A percentile compares a stretch with the other conserved stretches of the same genome.
Conservation (phyloP, 495 filamentous ascomycete genomes). For the Collariella sp. region DNA sequence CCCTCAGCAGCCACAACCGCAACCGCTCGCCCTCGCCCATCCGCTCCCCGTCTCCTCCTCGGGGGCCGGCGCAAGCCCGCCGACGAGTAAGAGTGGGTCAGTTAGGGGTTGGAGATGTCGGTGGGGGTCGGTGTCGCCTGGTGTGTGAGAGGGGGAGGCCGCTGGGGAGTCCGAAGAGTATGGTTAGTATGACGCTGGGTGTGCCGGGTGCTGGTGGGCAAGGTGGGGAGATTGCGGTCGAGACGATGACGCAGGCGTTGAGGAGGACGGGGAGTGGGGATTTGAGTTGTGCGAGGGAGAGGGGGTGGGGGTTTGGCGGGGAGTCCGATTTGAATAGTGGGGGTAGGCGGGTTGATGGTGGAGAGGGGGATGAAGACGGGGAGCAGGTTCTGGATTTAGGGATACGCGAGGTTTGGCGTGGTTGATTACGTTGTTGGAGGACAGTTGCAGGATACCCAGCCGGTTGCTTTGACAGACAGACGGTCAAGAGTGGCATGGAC, state of each 20-base stretch:
- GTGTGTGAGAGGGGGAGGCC: constrained; percentile 25
- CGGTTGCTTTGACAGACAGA: not conserved
- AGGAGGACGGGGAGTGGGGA: constrained; percentile 76
- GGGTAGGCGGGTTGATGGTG: not conserved
- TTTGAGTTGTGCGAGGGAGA: constrained; percentile 45
- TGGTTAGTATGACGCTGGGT: constrained; percentile 14
- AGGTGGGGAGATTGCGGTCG: constrained; percentile 64
- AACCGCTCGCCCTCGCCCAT: constrained; percentile 70
- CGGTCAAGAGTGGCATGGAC: too few relatives aligned
- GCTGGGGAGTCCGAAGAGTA: constrained; percentile 40
- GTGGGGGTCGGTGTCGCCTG: constrained; percentile 27
- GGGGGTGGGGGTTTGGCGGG: constrained; percentile 49
- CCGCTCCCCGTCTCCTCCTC: constrained; percentile 53
- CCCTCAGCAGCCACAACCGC: constrained; percentile 43
- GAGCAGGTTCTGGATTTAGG: not conserved
- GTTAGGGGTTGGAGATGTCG: constrained; percentile 56
- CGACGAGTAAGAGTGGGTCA: constrained; percentile 59
- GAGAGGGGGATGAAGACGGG: not conserved
- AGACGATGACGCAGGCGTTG: constrained; percentile 86
- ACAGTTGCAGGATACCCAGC: constrained; percentile 2
- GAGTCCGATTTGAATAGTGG: constrained; percentile 41
- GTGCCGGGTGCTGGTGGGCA: not conserved
- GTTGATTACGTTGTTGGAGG: not conserved
- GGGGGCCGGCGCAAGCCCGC: constrained; percentile 53
- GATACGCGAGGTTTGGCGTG: not conserved